Evolutionary conservation across 2,329 filamentous ascomycete genomes (phyloP).

Genomic region (Didymosphaeria variabile): DNA sequence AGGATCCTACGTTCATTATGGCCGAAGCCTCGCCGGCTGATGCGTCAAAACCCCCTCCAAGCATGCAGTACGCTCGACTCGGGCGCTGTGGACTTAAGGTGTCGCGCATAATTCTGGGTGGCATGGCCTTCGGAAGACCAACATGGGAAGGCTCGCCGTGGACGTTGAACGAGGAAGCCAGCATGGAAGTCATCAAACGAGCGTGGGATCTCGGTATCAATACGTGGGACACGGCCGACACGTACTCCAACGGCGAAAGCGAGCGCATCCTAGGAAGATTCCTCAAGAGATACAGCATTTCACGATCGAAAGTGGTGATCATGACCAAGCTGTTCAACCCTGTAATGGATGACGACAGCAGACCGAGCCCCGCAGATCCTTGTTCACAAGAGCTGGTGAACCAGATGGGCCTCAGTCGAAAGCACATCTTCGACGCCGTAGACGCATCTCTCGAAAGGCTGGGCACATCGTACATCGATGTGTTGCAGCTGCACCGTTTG

Average conservation of each 20-base stretch:
- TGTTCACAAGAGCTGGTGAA: constrained; percentile 26
- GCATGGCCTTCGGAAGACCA: constrained; percentile 33
- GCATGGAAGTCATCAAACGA: constrained; percentile 49
- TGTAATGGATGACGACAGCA: constrained; percentile 17
- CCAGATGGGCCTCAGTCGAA: constrained; percentile 47
- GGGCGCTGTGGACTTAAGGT: constrained; percentile 51
- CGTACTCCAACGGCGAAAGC: constrained; percentile 34
- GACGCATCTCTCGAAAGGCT: constrained; percentile 48
- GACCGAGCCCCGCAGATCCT: constrained; percentile 13
- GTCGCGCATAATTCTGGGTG: constrained; percentile 41
- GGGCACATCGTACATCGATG: constrained; percentile 63
- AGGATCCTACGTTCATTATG: not conserved
- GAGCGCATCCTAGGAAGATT: constrained; percentile 37
- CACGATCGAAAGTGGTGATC: constrained; percentile 34
- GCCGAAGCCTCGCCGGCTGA: not conserved
- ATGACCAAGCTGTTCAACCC: constrained; percentile 32
- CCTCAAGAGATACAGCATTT: constrained; percentile 30
- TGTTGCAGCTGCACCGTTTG: constrained; percentile 67
- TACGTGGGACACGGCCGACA: constrained; percentile 51
- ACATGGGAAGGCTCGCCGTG: constrained; percentile 31
- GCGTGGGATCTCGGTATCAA: constrained; percentile 54
- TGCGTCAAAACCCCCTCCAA: not conserved
- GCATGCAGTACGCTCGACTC: not conserved
- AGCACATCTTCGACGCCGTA: constrained; percentile 51
- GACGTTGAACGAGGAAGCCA: constrained; percentile 46